A percentile compares a stretch with the other conserved stretches of the same genome.
Evolutionary conservation across 306 rosid genomes (phyloP).

Genomic region (Prunus salicina): DNA sequence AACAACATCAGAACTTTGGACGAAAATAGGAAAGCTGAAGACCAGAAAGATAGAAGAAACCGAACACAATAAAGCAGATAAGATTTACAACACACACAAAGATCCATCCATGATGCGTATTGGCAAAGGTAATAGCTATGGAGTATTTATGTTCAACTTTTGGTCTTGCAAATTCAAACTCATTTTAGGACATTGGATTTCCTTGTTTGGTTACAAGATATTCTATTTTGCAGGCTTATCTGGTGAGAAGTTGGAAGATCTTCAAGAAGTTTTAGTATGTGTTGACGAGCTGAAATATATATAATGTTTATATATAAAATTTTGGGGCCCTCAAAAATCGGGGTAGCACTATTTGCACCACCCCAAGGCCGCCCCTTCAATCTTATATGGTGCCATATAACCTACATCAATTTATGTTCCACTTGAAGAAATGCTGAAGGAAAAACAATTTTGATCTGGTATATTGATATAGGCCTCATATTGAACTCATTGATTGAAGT

Average conservation of each 20-base stretch:
- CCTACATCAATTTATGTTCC: slow-evolving; percentile 90
- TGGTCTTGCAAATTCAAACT: slow-evolving; percentile 19
- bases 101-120: slow-evolving; percentile 30
- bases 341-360: no score
- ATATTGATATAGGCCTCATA: no score
- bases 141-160: background rate
- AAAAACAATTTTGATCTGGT: no score
- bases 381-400: slow-evolving; percentile 71
- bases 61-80: slow-evolving; percentile 28
- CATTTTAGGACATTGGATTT: slow-evolving; percentile 1
- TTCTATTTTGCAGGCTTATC: slow-evolving; percentile 53
- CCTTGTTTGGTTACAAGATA: background rate
- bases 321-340: no score
- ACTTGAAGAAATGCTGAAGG: slow-evolving; percentile 11
- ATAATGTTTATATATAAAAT: no score
- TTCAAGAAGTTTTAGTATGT: slow-evolving; percentile 28
- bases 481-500: no score
- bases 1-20: slow-evolving; percentile 56
- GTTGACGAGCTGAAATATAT: no score
- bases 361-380: slow-evolving; percentile 32
- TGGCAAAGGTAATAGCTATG: slow-evolving; percentile 39
- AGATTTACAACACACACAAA: slow-evolving; percentile 22
- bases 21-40: slow-evolving; percentile 42
- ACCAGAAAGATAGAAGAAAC: slow-evolving; percentile 39
- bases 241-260: slow-evolving; percentile 44